A percentile compares a stretch with the other conserved stretches of the same genome.
These are phyloP conservation scores for Aspergillus olivimuriae DNA, from an alignment of 495 filamentous ascomycete genomes.

Conservation along the genomic window DNA sequence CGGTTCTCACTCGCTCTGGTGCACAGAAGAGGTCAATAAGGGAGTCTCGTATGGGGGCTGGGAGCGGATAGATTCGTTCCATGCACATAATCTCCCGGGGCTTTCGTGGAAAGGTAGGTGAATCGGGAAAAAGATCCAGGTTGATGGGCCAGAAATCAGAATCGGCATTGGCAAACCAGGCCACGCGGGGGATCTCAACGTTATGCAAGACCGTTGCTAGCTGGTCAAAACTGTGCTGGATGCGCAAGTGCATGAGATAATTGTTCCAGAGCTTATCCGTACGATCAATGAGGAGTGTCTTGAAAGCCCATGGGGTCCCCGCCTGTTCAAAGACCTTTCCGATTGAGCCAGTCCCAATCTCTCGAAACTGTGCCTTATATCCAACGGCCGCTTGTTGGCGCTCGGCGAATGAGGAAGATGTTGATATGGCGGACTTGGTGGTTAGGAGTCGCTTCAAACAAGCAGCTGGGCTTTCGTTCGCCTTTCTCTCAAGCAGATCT, in stretches of 20 bases:
- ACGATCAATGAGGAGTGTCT: neutral
- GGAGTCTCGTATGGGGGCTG: neutral
- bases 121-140: conserved; percentile 5
- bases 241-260: neutral
- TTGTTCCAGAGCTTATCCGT: conserved; percentile 1
- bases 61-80: conserved; percentile 6
- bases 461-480: neutral
- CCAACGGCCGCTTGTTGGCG: neutral
- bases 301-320: conserved; percentile 1
- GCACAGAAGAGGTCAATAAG: neutral
- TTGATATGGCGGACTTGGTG: neutral
- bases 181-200: conserved; percentile 1
- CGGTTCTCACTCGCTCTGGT: neutral
- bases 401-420: neutral
- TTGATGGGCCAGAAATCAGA: conserved; percentile 6
- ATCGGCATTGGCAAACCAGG: conserved; percentile 5
- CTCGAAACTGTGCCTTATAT: neutral
- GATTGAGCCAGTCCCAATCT: conserved; percentile 1
- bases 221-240: neutral
- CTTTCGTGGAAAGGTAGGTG: conserved; percentile 1
- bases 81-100: conserved; percentile 5
- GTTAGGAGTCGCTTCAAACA: neutral
- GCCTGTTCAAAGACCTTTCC: conserved; percentile 2
- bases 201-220: neutral
- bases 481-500: neutral